Base-by-base conservation (phyloP, 148 eudicot species). In the Nepenthes gracilis region DNA sequence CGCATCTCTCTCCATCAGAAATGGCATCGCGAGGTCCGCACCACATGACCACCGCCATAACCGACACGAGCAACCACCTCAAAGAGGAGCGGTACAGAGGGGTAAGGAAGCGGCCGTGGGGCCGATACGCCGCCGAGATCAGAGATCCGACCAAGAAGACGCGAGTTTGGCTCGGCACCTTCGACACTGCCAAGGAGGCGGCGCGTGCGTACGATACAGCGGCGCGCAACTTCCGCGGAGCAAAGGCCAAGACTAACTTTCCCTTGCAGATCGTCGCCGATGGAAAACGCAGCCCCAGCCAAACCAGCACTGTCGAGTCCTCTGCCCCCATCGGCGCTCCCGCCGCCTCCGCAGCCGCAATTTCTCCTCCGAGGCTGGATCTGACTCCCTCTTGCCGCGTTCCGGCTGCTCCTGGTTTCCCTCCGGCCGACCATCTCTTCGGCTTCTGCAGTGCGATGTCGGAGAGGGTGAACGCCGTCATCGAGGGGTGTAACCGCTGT, bases 161-260 rank as follows among this genome's bases (percentile, higher is more conserved):
- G 59, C 72, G 79, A n/a, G 79, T 75, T 47, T 75, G 79, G 79
- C 79, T 75, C 0, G 79, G 79, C 0, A 75, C 79, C 23, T 75
- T 75, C 37, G 79, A 76, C 40, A 76, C 80, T 2, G 76, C 80
- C 1, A 72, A 67, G 12, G 73, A 76, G 37, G 80, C 80, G 38
- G 80, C 80, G 34, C 73, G 76, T 15, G 76, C 75, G 0, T 76
- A 76, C 58, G 80, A 76, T 32, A 2, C 47, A 14, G 80, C 80
- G 13, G 80, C 80, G 4, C 57, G 70, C 36, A 66, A 67, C 47
- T 72, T 76, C 37, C 80, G 80, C 32, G 80, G 80, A 4, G 50
- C 9, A 34, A 76, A 76, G 64, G 80, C 80, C 2, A 76, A 76
- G 64, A 71, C 76, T 2, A 76, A 76, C 35, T 45, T 11, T 45